Evolutionary conservation across 768 basidiomycete species (phyloP).

Genomic region (Podaxis carcinomalis): DNA sequence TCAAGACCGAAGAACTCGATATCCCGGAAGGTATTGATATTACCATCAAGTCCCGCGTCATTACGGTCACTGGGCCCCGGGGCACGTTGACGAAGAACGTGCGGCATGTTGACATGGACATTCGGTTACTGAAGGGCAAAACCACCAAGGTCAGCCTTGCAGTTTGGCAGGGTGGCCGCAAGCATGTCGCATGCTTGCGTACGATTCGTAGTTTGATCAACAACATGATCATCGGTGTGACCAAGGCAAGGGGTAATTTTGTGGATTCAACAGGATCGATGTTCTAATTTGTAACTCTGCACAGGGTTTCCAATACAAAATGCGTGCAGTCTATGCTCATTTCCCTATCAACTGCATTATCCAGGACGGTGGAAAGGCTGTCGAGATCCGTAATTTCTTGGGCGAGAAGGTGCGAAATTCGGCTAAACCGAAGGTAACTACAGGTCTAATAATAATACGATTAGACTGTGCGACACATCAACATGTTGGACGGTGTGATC

Average conservation of each 20-base stretch:
- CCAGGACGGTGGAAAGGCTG: slow-evolving; percentile 60
- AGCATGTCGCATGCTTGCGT: slow-evolving; percentile 97
- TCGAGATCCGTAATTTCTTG: slow-evolving; percentile 95
- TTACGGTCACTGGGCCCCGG: slow-evolving; percentile 89
- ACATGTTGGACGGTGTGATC: slow-evolving; percentile 87
- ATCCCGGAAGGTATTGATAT: slow-evolving; percentile 86
- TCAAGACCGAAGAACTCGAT: slow-evolving; percentile 89
- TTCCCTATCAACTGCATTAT: slow-evolving; percentile 99
- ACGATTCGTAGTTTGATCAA: slow-evolving; percentile 93
- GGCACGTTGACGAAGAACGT: slow-evolving; percentile 91
- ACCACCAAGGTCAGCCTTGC: slow-evolving; percentile 80
- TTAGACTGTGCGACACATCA: slow-evolving; percentile 86
- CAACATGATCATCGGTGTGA: slow-evolving; percentile 98
- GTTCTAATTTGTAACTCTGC: background rate
- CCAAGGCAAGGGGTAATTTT: slow-evolving; percentile 56
- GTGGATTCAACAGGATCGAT: background rate
- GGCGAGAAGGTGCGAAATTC: slow-evolving; percentile 76
- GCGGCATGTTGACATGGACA: slow-evolving; percentile 93
- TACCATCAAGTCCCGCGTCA: slow-evolving; percentile 84
- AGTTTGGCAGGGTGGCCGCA: slow-evolving; percentile 97
- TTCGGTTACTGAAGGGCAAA: slow-evolving; percentile 78
- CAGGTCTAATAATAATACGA: background rate
- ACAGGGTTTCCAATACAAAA: slow-evolving; percentile 99
- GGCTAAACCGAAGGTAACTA: background rate
- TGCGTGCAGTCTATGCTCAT: slow-evolving; percentile 99